Conservation (phyloP, 2,329 filamentous ascomycete species). For the Neodidymelliopsis sp. region DNA sequence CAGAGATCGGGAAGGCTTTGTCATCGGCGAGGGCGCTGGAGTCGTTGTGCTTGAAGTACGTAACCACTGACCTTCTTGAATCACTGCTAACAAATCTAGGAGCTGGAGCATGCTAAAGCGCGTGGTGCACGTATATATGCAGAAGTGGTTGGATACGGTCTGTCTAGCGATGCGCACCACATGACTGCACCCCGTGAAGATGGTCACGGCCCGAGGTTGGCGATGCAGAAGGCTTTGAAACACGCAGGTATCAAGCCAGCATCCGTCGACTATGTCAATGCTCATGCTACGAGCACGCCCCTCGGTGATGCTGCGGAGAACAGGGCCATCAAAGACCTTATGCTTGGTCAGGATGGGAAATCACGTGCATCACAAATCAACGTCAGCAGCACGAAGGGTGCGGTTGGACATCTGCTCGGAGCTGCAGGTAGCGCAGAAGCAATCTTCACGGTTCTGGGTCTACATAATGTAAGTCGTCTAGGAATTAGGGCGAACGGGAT, state of each 20-base stretch:
- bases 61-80: neutral
- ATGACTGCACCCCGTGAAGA: constrained; percentile 89
- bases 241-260: constrained; percentile 73
- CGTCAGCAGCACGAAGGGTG: constrained; percentile 92
- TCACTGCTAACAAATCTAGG: constrained; percentile 52
- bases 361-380: constrained; percentile 70
- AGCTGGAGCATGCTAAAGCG: constrained; percentile 83
- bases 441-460: constrained; percentile 80
- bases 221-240: constrained; percentile 84
- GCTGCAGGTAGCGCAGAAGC: constrained; percentile 92
- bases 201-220: constrained; percentile 79
- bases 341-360: constrained; percentile 76
- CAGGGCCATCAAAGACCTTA: constrained; percentile 76
- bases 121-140: constrained; percentile 86
- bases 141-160: constrained; percentile 87
- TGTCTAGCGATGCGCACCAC: constrained; percentile 89
- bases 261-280: constrained; percentile 89
- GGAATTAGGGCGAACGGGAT: neutral
- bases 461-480: constrained; percentile 72
- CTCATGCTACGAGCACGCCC: constrained; percentile 87
- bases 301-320: constrained; percentile 92
- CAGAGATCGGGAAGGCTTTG: constrained; percentile 79
- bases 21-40: constrained; percentile 90
- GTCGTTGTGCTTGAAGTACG: constrained; percentile 80
- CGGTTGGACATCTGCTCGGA: constrained; percentile 88